Evolutionary conservation across 352 stramenopile genomes (phyloP).

Genomic region (Saprolegnia parasitica): DNA sequence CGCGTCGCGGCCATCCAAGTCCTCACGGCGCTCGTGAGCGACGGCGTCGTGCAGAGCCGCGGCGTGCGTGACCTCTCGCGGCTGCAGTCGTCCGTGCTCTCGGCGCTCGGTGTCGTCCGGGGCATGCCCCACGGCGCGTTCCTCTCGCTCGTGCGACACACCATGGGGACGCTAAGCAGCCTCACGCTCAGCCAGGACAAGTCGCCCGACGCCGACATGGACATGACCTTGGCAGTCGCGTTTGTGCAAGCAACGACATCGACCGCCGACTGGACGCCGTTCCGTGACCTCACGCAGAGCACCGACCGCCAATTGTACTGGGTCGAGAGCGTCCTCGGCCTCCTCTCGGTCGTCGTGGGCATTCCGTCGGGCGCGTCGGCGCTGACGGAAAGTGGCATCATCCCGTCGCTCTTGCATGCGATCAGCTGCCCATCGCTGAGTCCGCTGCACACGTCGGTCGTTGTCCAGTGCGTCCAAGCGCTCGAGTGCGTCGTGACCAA

Average conservation of each 20-base stretch:
- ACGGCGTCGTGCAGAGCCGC: conserved; percentile 57
- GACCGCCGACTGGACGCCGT: conserved; percentile 45
- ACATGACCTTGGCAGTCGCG: conserved; percentile 82
- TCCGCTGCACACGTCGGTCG: conserved; percentile 60
- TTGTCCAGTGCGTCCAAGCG: conserved; percentile 75
- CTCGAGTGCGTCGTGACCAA: conserved; percentile 79
- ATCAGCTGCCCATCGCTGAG: conserved; percentile 55
- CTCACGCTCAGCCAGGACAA: conserved; percentile 27
- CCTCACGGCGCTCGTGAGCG: conserved; percentile 71
- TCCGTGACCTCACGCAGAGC: conserved; percentile 41
- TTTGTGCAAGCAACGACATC: conserved; percentile 83
- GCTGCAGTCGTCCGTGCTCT: conserved; percentile 67
- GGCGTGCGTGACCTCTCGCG: conserved; percentile 65
- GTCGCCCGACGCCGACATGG: conserved; percentile 68
- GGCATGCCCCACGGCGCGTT: conserved; percentile 75
- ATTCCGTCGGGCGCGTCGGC: conserved; percentile 71
- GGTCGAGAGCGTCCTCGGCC: conserved; percentile 70
- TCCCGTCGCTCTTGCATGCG: conserved; percentile 72
- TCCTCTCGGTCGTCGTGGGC: conserved; percentile 67
- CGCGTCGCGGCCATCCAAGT: conserved; percentile 62
- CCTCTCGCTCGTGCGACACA: conserved; percentile 74
- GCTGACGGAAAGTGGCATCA: conserved; percentile 78
- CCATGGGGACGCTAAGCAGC: conserved; percentile 60
- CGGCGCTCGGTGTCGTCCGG: conserved; percentile 70
- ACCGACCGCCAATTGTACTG: conserved; percentile 61